Conservation (phyloP, 495 filamentous ascomycete species). For the Penicillium cataractarum region DNA sequence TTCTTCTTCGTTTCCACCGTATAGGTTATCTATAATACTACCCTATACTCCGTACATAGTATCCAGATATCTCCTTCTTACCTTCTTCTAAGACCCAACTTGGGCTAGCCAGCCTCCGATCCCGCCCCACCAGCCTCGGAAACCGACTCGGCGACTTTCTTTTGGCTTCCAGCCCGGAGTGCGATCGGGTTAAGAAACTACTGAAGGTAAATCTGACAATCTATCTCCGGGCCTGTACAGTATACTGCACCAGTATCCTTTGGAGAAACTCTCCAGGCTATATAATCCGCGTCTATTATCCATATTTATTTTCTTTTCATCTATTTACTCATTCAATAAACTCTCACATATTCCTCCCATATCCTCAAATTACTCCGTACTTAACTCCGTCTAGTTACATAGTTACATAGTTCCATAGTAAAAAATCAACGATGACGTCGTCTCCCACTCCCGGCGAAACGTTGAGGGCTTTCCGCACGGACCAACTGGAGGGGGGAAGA, state of each 20-base stretch:
- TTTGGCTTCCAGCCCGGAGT: background rate
- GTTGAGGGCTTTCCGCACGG: conserved; percentile 3
- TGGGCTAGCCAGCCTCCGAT: background rate
- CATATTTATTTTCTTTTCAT: background rate
- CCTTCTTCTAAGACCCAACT: background rate
- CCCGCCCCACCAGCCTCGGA: conserved; percentile 13
- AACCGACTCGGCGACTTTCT: conserved; percentile 8
- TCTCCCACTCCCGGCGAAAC: background rate
- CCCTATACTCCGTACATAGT: background rate
- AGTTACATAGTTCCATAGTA: background rate
- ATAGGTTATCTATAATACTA: too few relatives aligned
- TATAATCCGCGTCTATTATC: background rate
- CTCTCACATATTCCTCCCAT: background rate
- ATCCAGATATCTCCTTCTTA: background rate
- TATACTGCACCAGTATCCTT: too few relatives aligned
- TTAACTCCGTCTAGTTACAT: background rate
- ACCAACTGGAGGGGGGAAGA: background rate
- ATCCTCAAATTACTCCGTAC: background rate
- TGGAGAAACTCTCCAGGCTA: background rate
- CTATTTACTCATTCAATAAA: background rate
- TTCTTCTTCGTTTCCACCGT: background rate
- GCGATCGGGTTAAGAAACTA: conserved; percentile 1
- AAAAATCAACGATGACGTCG: background rate
- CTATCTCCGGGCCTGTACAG: background rate
- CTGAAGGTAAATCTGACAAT: background rate